A percentile compares a stretch with the other conserved stretches of the same genome.
Conservation (phyloP, 495 filamentous ascomycete species). For the Annulohypoxylon nitens region DNA sequence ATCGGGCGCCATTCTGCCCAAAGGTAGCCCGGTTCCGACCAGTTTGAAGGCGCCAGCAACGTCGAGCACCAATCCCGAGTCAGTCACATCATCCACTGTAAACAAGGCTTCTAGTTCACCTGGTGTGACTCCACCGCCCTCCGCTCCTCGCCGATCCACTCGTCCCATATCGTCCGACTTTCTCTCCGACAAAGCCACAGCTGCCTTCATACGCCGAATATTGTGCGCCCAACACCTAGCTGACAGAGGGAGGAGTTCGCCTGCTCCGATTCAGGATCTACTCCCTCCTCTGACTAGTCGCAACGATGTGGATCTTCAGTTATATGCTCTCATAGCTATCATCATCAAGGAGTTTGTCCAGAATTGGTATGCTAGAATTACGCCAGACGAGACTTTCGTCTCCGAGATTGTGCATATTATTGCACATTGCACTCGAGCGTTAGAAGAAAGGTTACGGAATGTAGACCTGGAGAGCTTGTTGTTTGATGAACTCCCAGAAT, state of each 20-base stretch:
- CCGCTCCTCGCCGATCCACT: conserved; percentile 47
- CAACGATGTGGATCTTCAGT: conserved; percentile 89
- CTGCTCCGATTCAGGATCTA: conserved; percentile 75
- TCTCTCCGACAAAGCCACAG: conserved; percentile 65
- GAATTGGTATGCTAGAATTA: conserved; percentile 93
- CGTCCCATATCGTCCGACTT: conserved; percentile 55
- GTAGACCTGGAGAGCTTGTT: conserved; percentile 85
- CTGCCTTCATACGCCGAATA: conserved; percentile 64
- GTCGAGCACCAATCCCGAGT: conserved; percentile 45
- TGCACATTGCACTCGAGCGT: conserved; percentile 85
- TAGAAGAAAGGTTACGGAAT: conserved; percentile 86
- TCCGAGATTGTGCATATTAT: conserved; percentile 89
- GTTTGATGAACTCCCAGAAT: conserved; percentile 88
- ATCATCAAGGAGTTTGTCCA: conserved; percentile 89
- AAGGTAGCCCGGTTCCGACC: conserved; percentile 37
- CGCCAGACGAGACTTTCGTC: conserved; percentile 86
- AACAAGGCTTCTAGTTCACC: conserved; percentile 32
- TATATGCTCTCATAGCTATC: conserved; percentile 91
- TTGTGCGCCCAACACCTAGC: conserved; percentile 63
- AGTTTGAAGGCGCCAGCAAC: conserved; percentile 50
- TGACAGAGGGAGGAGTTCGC: conserved; percentile 59
- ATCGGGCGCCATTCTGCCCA: conserved; percentile 41
- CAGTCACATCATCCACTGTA: conserved; percentile 42
- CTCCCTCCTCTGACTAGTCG: conserved; percentile 92
- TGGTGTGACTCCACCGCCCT: conserved; percentile 32